Percentiles rank a stretch among this genome's conserved stretches.
Evolutionary conservation across 2,329 filamentous ascomycete genomes (phyloP).

Genomic region (Arthrinium phaeospermum): DNA sequence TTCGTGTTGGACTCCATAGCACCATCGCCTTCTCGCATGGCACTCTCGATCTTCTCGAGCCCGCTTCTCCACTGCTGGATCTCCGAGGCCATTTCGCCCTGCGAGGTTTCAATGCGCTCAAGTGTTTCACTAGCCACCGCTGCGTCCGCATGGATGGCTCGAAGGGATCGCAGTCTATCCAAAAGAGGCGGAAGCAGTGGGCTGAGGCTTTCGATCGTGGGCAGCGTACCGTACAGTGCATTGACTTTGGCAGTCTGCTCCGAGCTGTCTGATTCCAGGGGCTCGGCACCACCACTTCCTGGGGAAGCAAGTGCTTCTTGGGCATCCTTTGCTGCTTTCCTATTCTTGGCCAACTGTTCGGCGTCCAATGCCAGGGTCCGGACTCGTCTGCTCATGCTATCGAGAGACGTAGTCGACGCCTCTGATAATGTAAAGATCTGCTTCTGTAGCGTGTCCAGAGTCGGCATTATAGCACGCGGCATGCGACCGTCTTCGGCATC

Average conservation of each 20-base stretch:
- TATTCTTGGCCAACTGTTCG: slow-evolving; percentile 70
- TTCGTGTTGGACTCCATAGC: slow-evolving; percentile 81
- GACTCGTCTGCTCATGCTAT: slow-evolving; percentile 72
- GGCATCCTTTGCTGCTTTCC: slow-evolving; percentile 65
- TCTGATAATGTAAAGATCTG: slow-evolving; percentile 79
- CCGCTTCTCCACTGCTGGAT: slow-evolving; percentile 87
- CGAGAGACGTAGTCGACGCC: slow-evolving; percentile 74
- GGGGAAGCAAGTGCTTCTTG: slow-evolving; percentile 62
- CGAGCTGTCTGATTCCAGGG: slow-evolving; percentile 50
- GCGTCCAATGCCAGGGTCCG: slow-evolving; percentile 75
- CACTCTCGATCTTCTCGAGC: slow-evolving; percentile 76
- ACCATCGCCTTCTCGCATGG: slow-evolving; percentile 72
- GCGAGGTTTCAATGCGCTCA: slow-evolving; percentile 76
- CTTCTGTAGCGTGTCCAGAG: slow-evolving; percentile 79
- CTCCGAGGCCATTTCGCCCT: slow-evolving; percentile 82
- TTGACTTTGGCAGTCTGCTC: slow-evolving; percentile 89
- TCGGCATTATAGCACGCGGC: slow-evolving; percentile 77
- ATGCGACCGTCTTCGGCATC: slow-evolving; percentile 63
- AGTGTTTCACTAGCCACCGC: slow-evolving; percentile 80
- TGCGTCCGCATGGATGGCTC: slow-evolving; percentile 85
- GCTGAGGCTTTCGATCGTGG: slow-evolving; percentile 84
- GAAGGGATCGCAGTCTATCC: slow-evolving; percentile 82
- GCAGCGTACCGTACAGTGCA: slow-evolving; percentile 85
- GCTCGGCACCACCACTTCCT: slow-evolving; percentile 48
- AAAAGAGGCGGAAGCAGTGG: slow-evolving; percentile 86